A percentile compares a stretch with the other conserved stretches of the same genome.
Evolutionary conservation across 2,329 filamentous ascomycete genomes (phyloP).

Genomic region (Fusarium sp.): DNA sequence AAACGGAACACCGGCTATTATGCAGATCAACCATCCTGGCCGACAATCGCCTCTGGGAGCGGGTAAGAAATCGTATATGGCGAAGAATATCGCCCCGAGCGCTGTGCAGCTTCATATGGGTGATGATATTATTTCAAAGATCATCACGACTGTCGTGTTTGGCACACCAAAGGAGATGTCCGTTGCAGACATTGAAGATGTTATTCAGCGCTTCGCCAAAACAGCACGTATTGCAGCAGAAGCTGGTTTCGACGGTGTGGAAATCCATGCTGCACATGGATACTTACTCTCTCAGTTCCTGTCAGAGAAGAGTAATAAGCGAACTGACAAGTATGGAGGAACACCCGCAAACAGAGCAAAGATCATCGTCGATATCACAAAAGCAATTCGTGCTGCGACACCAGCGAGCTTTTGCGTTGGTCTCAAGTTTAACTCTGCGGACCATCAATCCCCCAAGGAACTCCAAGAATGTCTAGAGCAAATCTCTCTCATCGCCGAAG

Average conservation of each 20-base stretch:
- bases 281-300: constrained; percentile 71
- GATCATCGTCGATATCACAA: constrained; percentile 65
- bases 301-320: constrained; percentile 62
- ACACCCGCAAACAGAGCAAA: constrained; percentile 61
- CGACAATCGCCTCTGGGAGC: constrained; percentile 58
- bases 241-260: constrained; percentile 61
- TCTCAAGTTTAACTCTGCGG: constrained; percentile 69
- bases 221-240: constrained; percentile 63
- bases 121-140: constrained; percentile 51
- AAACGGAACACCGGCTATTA: constrained; percentile 55
- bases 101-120: constrained; percentile 60
- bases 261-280: constrained; percentile 67
- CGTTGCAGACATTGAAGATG: constrained; percentile 64
- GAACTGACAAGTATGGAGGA: constrained; percentile 70
- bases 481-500: constrained; percentile 62
- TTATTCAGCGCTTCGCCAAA: constrained; percentile 65
- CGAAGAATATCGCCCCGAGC: constrained; percentile 60
- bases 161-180: constrained; percentile 71
- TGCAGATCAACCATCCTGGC: constrained; percentile 64
- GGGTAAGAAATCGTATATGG: constrained; percentile 54
- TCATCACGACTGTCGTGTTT: constrained; percentile 57
- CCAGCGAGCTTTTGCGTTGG: constrained; percentile 62
- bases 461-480: constrained; percentile 70
- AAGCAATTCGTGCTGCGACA: constrained; percentile 57
- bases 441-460: constrained; percentile 61